Evolutionary conservation across 768 basidiomycete species (phyloP).

Genomic region (Mycena epipterygia): DNA sequence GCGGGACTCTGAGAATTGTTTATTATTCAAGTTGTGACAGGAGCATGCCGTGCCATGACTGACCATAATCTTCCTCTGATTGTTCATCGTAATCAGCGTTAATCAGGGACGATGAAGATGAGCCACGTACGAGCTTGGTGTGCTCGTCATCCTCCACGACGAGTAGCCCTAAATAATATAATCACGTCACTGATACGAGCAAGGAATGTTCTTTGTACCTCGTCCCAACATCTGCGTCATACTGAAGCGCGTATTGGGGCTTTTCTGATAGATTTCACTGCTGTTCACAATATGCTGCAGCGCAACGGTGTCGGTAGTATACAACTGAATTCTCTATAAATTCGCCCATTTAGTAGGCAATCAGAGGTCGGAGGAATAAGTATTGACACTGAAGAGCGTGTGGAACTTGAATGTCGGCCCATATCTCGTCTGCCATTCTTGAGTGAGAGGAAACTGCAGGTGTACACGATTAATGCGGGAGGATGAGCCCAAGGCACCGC

Average conservation of each 20-base stretch:
- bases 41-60: background rate
- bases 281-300: constrained; percentile 18
- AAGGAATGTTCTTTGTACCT: background rate
- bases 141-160: constrained; percentile 28
- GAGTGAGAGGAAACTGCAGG: background rate
- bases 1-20: constrained; percentile 52
- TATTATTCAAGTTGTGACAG: no score
- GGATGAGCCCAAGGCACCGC: no score
- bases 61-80: constrained; percentile 26
- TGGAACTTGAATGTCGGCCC: constrained; percentile 26
- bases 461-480: background rate
- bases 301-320: constrained; percentile 14
- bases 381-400: background rate
- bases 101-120: background rate
- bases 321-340: background rate
- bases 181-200: background rate
- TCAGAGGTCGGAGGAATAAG: background rate
- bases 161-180: constrained; percentile 12
- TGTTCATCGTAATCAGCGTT: background rate
- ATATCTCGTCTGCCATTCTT: constrained; percentile 18
- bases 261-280: constrained; percentile 16
- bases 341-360: background rate
- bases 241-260: background rate
- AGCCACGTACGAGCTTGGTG: constrained; percentile 18
- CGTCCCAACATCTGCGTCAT: background rate